Conservation (phyloP, 768 basidiomycete species). For the Boletus sensibilis region DNA sequence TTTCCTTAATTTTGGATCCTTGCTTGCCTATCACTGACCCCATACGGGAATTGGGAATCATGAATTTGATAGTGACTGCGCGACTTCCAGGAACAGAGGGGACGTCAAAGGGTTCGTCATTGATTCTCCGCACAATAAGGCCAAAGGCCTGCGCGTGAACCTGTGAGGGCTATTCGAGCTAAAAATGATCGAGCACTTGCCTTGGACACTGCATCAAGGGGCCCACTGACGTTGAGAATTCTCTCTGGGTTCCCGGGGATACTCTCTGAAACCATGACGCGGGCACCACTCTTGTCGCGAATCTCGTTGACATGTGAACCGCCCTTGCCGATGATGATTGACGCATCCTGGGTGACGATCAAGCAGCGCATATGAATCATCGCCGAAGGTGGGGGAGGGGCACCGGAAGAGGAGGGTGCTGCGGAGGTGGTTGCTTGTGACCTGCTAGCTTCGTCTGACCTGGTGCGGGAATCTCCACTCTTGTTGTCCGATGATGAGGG, state of each 20-base stretch:
- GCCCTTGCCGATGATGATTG: slow-evolving; percentile 96
- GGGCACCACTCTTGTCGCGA: slow-evolving; percentile 93
- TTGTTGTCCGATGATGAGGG: slow-evolving; percentile 43
- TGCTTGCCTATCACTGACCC: slow-evolving; percentile 98
- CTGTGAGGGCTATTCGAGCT: not conserved
- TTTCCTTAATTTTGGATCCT: slow-evolving; percentile 98
- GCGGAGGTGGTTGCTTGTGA: slow-evolving; percentile 49
- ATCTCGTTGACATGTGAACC: slow-evolving; percentile 99
- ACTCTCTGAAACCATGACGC: slow-evolving; percentile 96
- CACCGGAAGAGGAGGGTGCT: slow-evolving; percentile 46
- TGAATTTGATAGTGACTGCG: slow-evolving; percentile 99
- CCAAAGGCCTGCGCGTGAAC: slow-evolving; percentile 78
- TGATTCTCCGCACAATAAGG: slow-evolving; percentile 96
- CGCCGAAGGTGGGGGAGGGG: slow-evolving; percentile 60
- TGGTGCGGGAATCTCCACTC: slow-evolving; percentile 40
- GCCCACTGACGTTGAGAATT: slow-evolving; percentile 93
- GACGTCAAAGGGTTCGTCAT: slow-evolving; percentile 97
- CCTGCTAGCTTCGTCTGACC: slow-evolving; percentile 38
- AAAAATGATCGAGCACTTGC: slow-evolving; percentile 40
- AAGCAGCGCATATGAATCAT: slow-evolving; percentile 97
- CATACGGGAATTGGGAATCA: slow-evolving; percentile 99
- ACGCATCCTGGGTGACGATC: slow-evolving; percentile 98
- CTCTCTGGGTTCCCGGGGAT: slow-evolving; percentile 99
- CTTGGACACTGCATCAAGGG: slow-evolving; percentile 98
- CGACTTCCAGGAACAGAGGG: slow-evolving; percentile 97